Evolutionary conservation across 345 rosid species (phyloP), one percentile per base, ranked within the genome.

Genomic region (Bruguiera parviflora): DNA sequence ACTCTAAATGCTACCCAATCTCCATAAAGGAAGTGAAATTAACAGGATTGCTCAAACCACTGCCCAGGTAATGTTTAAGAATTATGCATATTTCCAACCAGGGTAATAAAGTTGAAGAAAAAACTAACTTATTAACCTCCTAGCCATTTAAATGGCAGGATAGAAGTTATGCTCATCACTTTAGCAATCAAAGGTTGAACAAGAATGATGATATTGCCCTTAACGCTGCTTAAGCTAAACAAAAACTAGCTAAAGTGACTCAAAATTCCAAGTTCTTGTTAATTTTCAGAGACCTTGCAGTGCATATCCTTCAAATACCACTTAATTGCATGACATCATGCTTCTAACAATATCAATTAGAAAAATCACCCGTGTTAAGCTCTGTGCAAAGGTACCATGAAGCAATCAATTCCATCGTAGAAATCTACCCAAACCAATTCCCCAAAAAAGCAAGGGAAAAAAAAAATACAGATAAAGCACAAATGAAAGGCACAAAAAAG

Each of bases 401-500:
- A 57, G 58, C 25, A 53, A 70, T 52, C 47, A 29, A 29, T 63
- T 32, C n/a, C 7, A 46, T 51, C 29, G 70, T 19, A 22, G 62
- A 67, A 37, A 43, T 68, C 57, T 64, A 60, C n/a, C 52, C 53
- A 10, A 61, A 61, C 52, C 74, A 71, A 32, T 66, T 69, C n/a
- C 58, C 49, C 55, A 65, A 19, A 25, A 25, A 24, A 64, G 31
- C 58, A 56, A 24, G 19, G 28, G 28, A 28, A 56, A 0, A 25
- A 52, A 53, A 16, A 21, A 28, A 10, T 21, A 25, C 58, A 22
- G 13, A 53, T 53, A 53, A 5, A 53, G 58, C 11, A n/a, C 58
- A 6, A 6, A 24, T 10, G 25, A 53, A n/a, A 53, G 58, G 8
- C 21, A 2, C n/a, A 13, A 2, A 35, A 35, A 22, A 35, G 19